phyloP scores from a whole-genome alignment of 164 flowering plant genomes.

The Buxus sempervirens region DNA sequence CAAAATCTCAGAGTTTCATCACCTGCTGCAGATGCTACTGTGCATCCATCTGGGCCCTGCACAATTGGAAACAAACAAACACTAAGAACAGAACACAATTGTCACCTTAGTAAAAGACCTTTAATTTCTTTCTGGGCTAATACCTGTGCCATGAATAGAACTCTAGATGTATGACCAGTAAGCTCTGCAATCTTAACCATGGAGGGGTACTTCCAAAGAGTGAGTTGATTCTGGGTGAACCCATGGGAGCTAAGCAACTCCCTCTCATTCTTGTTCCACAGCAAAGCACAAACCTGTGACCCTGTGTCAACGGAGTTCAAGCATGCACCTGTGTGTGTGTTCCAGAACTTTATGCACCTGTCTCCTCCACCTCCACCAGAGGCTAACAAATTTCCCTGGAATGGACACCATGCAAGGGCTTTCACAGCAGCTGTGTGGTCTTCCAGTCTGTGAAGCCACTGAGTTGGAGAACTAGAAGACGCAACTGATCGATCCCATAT shows the following conservation, averaged over 20 bases:
- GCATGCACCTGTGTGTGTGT: constrained; percentile 61
- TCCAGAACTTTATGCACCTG: constrained; percentile 64
- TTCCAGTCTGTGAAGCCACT: constrained; percentile 60
- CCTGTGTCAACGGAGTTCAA: constrained; percentile 66
- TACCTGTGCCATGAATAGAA: constrained; percentile 69
- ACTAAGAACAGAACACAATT: not conserved
- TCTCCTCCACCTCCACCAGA: constrained; percentile 66
- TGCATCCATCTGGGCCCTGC: constrained; percentile 37
- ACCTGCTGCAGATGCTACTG: constrained; percentile 35
- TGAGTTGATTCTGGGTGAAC: constrained; percentile 56
- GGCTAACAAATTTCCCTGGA: constrained; percentile 56
- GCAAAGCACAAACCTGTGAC: constrained; percentile 59
- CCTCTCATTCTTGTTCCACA: constrained; percentile 60
- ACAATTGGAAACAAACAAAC: not conserved
- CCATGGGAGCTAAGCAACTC: constrained; percentile 67
- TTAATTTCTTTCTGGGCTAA: not conserved
- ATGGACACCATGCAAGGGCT: constrained; percentile 73
- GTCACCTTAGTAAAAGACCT: not conserved
- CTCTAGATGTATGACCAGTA: constrained; percentile 69
- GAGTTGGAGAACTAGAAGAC: constrained; percentile 37
- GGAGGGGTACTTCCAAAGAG: constrained; percentile 67
- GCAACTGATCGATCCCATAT: constrained; percentile 52
- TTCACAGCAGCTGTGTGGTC: constrained; percentile 69
- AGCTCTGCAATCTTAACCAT: constrained; percentile 69
- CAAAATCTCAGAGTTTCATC: constrained; percentile 34